These are phyloP conservation scores for Neobulgaria alba DNA, from an alignment of 2,329 filamentous ascomycete genomes.

Conservation along the genomic window DNA sequence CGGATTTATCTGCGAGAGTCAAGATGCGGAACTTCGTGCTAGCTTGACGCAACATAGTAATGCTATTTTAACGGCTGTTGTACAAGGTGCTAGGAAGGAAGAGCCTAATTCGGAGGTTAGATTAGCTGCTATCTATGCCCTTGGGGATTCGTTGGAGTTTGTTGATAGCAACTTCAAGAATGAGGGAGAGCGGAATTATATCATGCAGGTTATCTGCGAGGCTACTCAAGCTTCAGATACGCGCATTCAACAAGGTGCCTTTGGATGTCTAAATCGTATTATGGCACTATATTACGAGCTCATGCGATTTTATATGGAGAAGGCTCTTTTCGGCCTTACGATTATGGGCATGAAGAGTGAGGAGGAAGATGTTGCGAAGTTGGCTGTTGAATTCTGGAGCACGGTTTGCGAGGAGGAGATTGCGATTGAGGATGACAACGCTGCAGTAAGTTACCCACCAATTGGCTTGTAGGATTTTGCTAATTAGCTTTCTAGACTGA, in stretches of 20 bases:
- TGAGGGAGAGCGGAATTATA: conserved; percentile 98
- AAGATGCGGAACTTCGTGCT: conserved; percentile 76
- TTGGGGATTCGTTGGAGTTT: conserved; percentile 95
- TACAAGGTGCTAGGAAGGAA: conserved; percentile 95
- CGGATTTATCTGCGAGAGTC: conserved; percentile 95
- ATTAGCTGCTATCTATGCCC: conserved; percentile 82
- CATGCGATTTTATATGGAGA: conserved; percentile 99
- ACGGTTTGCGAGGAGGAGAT: conserved; percentile 99
- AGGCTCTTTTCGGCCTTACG: conserved; percentile 93
- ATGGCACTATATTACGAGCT: conserved; percentile 99
- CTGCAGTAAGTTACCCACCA: conserved; percentile 45
- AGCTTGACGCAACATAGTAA: conserved; percentile 84
- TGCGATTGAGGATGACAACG: conserved; percentile 94
- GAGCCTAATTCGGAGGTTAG: conserved; percentile 88
- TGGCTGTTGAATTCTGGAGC: conserved; percentile 99
- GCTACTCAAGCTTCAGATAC: conserved; percentile 89
- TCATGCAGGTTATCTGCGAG: conserved; percentile 99
- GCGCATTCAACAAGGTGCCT: conserved; percentile 90
- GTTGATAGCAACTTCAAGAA: conserved; percentile 98
- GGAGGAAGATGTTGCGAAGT: conserved; percentile 95
- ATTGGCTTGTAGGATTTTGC: neutral
- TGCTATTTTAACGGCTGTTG: conserved; percentile 93
- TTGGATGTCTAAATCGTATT: conserved; percentile 95
- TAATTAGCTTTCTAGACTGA: conserved; percentile 19
- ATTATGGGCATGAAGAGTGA: conserved; percentile 98